A percentile compares a stretch with the other conserved stretches of the same genome.
phyloP scores from a whole-genome alignment of 257 asterid genomes.

The Agastache rugosa region DNA sequence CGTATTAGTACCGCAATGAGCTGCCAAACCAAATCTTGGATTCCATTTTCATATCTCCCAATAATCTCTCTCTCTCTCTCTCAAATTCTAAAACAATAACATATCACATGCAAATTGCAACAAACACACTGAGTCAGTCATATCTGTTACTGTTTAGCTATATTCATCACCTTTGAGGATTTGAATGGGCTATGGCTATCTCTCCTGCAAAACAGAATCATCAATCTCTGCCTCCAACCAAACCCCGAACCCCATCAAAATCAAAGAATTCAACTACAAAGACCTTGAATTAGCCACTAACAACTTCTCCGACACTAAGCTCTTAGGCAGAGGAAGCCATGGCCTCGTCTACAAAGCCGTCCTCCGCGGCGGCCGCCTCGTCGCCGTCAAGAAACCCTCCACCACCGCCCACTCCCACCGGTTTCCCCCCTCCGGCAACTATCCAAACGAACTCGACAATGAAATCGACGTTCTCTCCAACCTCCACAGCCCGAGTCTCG shows the following conservation, averaged over 20 bases:
- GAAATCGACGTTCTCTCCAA: constrained; percentile 74
- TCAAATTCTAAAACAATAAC: background rate
- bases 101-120: constrained; percentile 6
- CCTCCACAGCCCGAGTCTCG: constrained; percentile 72
- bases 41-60: constrained; percentile 12
- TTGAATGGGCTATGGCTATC: constrained; percentile 65
- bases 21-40: constrained; percentile 35
- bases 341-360: constrained; percentile 84
- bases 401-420: constrained; percentile 10
- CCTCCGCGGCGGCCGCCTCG: constrained; percentile 75
- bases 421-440: constrained; percentile 36
- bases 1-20: background rate
- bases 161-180: background rate
- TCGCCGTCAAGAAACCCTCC: constrained; percentile 76
- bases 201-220: constrained; percentile 76
- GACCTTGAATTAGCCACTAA: constrained; percentile 80
- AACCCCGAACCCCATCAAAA: constrained; percentile 44
- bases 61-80: background rate
- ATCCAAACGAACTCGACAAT: constrained; percentile 67
- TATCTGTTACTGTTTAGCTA: background rate
- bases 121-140: background rate
- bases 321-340: constrained; percentile 85
- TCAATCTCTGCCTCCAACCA: constrained; percentile 57
- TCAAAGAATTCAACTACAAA: constrained; percentile 70
- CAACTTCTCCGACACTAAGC: constrained; percentile 72